phyloP scores from a whole-genome alignment of 2,329 filamentous ascomycete genomes.

The Stachybotrys echinatus region DNA sequence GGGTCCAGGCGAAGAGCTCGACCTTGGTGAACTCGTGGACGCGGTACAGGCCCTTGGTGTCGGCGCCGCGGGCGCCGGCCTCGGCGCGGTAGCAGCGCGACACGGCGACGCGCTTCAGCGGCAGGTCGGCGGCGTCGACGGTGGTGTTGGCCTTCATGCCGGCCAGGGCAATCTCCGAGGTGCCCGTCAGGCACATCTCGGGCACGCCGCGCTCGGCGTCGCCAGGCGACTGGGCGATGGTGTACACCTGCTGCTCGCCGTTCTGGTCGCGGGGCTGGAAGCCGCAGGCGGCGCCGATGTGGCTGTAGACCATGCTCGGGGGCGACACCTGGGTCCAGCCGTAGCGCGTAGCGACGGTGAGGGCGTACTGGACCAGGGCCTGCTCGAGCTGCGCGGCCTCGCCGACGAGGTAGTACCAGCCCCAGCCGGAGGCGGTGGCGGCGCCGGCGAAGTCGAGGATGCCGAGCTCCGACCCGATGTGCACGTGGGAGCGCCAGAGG shows the following conservation, averaged over 20 bases:
- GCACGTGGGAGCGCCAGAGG: conserved; percentile 69
- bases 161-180: conserved; percentile 90
- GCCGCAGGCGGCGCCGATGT: conserved; percentile 86
- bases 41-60: conserved; percentile 91
- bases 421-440: conserved; percentile 83
- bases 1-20: conserved; percentile 91
- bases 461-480: conserved; percentile 80
- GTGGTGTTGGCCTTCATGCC: conserved; percentile 77
- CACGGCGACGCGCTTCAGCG: conserved; percentile 73
- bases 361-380: conserved; percentile 81
- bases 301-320: conserved; percentile 84
- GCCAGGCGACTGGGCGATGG: conserved; percentile 60
- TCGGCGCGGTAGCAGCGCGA: conserved; percentile 96
- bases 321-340: conserved; percentile 81
- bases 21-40: conserved; percentile 99
- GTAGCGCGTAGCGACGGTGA: conserved; percentile 63
- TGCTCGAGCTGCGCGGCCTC: conserved; percentile 93
- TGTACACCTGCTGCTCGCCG: conserved; percentile 89
- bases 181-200: conserved; percentile 73
- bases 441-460: conserved; percentile 87
- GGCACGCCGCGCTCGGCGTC: conserved; percentile 60
- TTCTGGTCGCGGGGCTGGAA: conserved; percentile 90
- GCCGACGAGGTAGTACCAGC: conserved; percentile 94
- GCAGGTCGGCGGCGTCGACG: conserved; percentile 61
- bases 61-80: conserved; percentile 81